Evolutionary conservation across 108 stramenopile genomes (phyloP).

Genomic region (Cyclostephanos invisitatus): DNA sequence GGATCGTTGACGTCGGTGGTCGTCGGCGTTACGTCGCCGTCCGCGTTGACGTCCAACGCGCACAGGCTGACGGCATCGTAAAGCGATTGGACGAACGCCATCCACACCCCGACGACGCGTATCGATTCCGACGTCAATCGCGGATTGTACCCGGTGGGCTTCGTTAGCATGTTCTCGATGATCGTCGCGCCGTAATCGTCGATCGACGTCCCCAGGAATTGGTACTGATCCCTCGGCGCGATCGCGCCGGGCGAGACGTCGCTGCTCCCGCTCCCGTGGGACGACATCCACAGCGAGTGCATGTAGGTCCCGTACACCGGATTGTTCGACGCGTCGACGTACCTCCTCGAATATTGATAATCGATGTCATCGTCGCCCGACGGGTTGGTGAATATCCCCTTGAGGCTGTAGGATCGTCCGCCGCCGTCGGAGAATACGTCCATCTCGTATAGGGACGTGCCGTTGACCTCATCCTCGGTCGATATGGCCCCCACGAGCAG

Average conservation of each 20-base stretch:
- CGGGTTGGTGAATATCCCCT: conserved; percentile 8
- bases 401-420: conserved; percentile 4
- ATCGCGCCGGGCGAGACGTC: too few relatives aligned
- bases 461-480: conserved; percentile 14
- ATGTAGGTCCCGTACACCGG: conserved; percentile 33
- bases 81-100: conserved; percentile 63
- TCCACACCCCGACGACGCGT: conserved; percentile 67
- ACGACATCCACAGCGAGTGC: conserved; percentile 22
- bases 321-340: conserved; percentile 17
- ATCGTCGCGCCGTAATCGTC: conserved; percentile 41
- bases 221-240: conserved; percentile 14
- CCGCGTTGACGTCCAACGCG: not conserved
- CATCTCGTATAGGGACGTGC: conserved; percentile 10
- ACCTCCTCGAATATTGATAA: not conserved
- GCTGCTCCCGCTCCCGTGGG: conserved; percentile 17
- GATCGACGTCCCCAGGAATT: conserved; percentile 20
- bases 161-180: conserved; percentile 33
- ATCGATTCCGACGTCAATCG: conserved; percentile 33
- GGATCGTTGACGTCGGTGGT: conserved; percentile 20
- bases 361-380: not conserved
- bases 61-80: conserved; percentile 59
- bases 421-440: not conserved
- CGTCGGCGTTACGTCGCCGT: conserved; percentile 11
- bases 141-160: conserved; percentile 31
- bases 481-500: conserved; percentile 24